Percentiles rank a stretch among this genome's conserved stretches.
phyloP scores from a whole-genome alignment of 257 asterid species.

The Jacaranda copaia region DNA sequence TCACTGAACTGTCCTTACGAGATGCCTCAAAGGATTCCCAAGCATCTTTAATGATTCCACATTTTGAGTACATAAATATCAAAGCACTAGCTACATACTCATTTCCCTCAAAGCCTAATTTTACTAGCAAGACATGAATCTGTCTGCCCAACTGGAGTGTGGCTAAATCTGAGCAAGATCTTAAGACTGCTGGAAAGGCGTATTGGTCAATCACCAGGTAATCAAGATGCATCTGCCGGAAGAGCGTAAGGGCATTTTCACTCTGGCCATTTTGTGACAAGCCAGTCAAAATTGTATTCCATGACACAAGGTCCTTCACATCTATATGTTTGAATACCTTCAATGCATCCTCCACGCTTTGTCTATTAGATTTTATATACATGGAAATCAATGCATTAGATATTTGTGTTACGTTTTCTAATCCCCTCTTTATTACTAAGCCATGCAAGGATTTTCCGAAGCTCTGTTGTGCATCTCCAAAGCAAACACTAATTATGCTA shows the following conservation, averaged over 20 bases:
- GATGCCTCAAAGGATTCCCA: constrained; percentile 70
- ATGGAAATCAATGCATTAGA: constrained; percentile 73
- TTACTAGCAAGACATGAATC: constrained; percentile 65
- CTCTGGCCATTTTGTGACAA: constrained; percentile 75
- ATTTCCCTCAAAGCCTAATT: constrained; percentile 61
- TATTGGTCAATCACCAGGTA: constrained; percentile 67
- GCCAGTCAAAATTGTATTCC: constrained; percentile 86
- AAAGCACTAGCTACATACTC: constrained; percentile 77
- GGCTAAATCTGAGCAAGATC: constrained; percentile 90
- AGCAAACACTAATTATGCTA: constrained; percentile 63
- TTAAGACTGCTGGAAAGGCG: constrained; percentile 71
- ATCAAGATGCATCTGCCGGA: constrained; percentile 62
- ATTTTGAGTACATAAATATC: constrained; percentile 84
- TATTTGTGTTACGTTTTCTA: constrained; percentile 61
- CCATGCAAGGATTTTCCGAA: constrained; percentile 77
- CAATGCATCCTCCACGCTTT: constrained; percentile 58
- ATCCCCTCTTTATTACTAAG: constrained; percentile 70
- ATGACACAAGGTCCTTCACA: constrained; percentile 69
- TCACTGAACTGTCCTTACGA: constrained; percentile 59
- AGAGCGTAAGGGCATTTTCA: constrained; percentile 64
- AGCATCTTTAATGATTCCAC: constrained; percentile 82
- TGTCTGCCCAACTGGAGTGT: constrained; percentile 74
- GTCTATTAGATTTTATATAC: constrained; percentile 62
- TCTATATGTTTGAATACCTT: constrained; percentile 53
- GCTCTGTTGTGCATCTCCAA: constrained; percentile 40